These are phyloP conservation scores for Xylaria sp. DNA, from an alignment of 2,329 filamentous ascomycete genomes.

Conservation along the genomic window DNA sequence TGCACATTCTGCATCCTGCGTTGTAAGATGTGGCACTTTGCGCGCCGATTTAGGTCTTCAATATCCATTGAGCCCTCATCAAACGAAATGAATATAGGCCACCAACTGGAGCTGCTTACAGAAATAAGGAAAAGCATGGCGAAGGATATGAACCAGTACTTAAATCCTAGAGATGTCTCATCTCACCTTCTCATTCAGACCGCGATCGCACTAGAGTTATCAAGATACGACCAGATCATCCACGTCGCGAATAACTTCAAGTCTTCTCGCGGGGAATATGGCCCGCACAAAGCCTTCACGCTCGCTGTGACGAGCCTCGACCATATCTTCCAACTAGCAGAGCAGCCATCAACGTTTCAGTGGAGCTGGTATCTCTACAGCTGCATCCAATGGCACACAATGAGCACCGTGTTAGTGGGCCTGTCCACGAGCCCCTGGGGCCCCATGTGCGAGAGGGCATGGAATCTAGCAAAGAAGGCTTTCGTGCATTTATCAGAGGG, in stretches of 20 bases:
- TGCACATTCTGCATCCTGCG: constrained; percentile 23
- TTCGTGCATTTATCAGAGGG: constrained; percentile 26
- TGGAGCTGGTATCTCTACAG: constrained; percentile 21
- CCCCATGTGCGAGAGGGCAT: constrained; percentile 15
- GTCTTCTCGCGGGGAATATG: not conserved
- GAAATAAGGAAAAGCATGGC: constrained; percentile 25
- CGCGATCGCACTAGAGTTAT: constrained; percentile 15
- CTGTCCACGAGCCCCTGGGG: constrained; percentile 28
- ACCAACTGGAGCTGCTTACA: not conserved
- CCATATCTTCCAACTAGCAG: constrained; percentile 20
- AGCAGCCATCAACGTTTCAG: constrained; percentile 16
- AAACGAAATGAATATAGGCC: not conserved
- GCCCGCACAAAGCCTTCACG: constrained; percentile 9
- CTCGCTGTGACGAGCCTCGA: constrained; percentile 24
- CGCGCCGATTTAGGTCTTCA: constrained; percentile 15
- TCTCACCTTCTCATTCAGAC: constrained; percentile 22
- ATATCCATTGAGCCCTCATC: constrained; percentile 8
- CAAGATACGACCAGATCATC: constrained; percentile 21
- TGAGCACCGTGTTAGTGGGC: constrained; percentile 22
- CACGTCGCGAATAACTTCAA: constrained; percentile 30
- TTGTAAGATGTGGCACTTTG: constrained; percentile 27
- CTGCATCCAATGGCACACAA: constrained; percentile 24
- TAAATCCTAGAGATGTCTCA: not conserved
- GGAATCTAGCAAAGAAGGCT: constrained; percentile 24
- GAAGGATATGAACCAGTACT: constrained; percentile 17